Evolutionary conservation across 345 rosid species (phyloP), one percentile per base, ranked within the genome.

Genomic region (Eucalyptus marginata): DNA sequence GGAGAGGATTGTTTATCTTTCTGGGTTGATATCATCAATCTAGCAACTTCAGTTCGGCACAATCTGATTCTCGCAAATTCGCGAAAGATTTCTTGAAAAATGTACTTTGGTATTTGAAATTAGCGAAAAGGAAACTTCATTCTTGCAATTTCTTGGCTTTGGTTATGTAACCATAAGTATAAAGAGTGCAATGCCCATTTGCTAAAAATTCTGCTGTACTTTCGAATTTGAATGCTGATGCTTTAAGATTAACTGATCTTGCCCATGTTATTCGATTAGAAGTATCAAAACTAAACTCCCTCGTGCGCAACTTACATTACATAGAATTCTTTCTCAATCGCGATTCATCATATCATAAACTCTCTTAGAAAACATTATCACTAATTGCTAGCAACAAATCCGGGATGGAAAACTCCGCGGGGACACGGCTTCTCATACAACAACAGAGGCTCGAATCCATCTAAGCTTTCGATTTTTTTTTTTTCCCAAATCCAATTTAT

Each of bases 271-370:
- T 59, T 59, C 31, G 0, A 59, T 59, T 62, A 29, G 8, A 5
- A 27, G 68, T 62, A 62, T 12, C 68, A 3, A 12, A 62, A 62
- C 68, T 13, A 62, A 62, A 29, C 68, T n/a, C 17, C 76, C 36
- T 7, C 0, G 20, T 14, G 33, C 0, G 40, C 40, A n/a, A 7
- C 76, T 64, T 64, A 4, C 0, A 9, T 1, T 64, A 14, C 76
- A 64, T 2, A 64, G 5, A 64, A 64, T 64, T 7, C 76, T 76
- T 76, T 40, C 84, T 76, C 47, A 13, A 40, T 76, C 5, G 1
- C 2, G 27, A 76, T 76, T 76, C 4, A 76, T 76, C 15, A 11
- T 20, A 76, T 40, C 29, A 20, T 76, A 20, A 76, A 2, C 29
- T 76, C 84, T 76, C 84, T 76, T 40, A 40, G 29, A 22, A 22